Evolutionary conservation across 2,329 filamentous ascomycete species (phyloP), one percentile per base, ranked within the genome.

Genomic region (Golovinomyces cichoracearum): DNA sequence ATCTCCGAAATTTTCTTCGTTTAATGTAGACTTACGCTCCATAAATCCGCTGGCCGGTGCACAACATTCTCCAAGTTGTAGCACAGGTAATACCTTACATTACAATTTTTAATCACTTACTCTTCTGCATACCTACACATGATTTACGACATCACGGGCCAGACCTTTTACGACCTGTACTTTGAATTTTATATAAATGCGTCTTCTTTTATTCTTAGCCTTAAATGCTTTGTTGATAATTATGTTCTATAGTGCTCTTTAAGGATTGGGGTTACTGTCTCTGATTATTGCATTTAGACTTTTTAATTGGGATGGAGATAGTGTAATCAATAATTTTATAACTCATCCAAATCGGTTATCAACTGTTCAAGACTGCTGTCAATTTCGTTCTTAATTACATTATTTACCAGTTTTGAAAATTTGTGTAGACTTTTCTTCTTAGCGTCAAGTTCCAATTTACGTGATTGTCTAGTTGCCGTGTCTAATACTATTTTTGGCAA

Each of bases 401-500:
- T 19, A 17, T 22, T 48, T 48, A 62, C 56, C 25, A 57, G 50
- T 37, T 53, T 61, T 48, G 56, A 50, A 19, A 62, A 25, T 45
- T 55, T 54, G 21, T 45, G 50, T 38, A 92, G 60, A 51, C 74
- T 73, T 52, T 78, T 75, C 52, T 66, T 66, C 54, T 68, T 73
- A 56, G 85, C 75, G 54, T 77, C 72, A 48, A 76, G 70, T 64
- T 98, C 90, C 63, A 98, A 65, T 62, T 88, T 77, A 35, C 67
- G 68, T 51, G 83, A 92, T 65, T 92, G 90, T 44, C 68, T 65
- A n/a, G 73, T 75, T 2, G 90, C 90, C 22, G 84, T 68, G 23
- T 86, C 81, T 29, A 95, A 68, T 17, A 95, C 74, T 49, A 73
- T 68, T 50, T 72, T 71, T 0, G 88, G 85, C 38, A 98, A 72